These are phyloP conservation scores for Ceratobasidium theobromae DNA, from an alignment of 1,284 basidiomycete species.

Conservation along the genomic window DNA sequence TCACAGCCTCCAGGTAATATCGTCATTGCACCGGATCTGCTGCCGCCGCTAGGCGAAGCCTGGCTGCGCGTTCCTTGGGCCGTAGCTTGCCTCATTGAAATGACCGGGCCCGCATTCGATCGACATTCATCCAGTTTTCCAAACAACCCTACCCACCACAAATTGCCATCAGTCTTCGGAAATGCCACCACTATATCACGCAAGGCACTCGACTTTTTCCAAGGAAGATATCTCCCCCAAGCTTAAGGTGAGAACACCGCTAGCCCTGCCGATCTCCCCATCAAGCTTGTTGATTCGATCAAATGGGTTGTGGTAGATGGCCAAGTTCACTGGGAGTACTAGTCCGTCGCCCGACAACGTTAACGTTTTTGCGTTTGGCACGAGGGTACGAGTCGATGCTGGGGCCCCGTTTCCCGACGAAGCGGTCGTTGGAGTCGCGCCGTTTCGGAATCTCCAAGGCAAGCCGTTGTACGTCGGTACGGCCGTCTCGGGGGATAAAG, in stretches of 20 bases:
- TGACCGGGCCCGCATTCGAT: conserved; percentile 11
- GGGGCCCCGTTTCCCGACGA: conserved; percentile 16
- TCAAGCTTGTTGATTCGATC: conserved; percentile 13
- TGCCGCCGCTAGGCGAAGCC: background rate
- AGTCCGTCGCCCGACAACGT: background rate
- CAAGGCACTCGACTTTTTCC: conserved; percentile 14
- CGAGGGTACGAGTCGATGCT: background rate
- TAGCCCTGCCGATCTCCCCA: conserved; percentile 18
- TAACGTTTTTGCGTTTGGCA: conserved; percentile 10
- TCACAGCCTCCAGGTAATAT: conserved; percentile 12
- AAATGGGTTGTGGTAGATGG: conserved; percentile 14
- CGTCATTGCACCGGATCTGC: background rate
- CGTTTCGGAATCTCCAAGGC: conserved; percentile 11
- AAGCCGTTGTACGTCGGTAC: conserved; percentile 19
- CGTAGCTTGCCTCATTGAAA: conserved; percentile 5
- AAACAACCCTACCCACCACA: conserved; percentile 28
- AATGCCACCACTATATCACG: conserved; percentile 28
- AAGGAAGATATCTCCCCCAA: conserved; percentile 30
- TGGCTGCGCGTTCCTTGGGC: conserved; percentile 1
- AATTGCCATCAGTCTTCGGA: conserved; percentile 29
- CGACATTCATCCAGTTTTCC: conserved; percentile 13
- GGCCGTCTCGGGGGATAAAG: conserved; percentile 5
- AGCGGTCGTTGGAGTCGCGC: conserved; percentile 16
- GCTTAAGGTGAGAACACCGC: conserved; percentile 26
- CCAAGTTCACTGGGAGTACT: conserved; percentile 21